A percentile compares a stretch with the other conserved stretches of the same genome.
Conservation (phyloP, 768 basidiomycete genomes). For the Cystofilobasidium capitatum region DNA sequence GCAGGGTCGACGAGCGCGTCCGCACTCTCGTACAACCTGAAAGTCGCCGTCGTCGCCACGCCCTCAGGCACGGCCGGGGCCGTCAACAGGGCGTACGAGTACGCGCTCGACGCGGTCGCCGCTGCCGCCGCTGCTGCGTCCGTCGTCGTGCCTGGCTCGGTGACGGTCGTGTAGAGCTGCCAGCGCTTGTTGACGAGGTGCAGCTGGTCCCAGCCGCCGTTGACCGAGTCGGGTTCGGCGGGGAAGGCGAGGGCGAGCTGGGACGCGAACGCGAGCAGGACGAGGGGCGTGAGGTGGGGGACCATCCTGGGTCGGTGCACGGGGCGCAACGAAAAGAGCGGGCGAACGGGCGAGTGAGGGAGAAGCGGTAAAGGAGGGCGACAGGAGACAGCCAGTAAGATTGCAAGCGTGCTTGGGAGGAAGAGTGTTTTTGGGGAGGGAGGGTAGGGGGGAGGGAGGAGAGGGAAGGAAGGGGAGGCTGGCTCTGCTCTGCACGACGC, state of each 20-base stretch:
- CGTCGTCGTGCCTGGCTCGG: not conserved
- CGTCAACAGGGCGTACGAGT: not conserved
- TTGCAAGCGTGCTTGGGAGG: too few relatives aligned
- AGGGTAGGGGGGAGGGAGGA: too few relatives aligned
- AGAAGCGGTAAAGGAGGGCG: too few relatives aligned
- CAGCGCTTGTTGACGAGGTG: conserved; percentile 4
- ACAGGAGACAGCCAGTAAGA: too few relatives aligned
- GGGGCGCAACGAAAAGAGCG: not conserved
- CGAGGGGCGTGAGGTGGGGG: not conserved
- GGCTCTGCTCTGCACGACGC: too few relatives aligned
- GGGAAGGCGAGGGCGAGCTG: not conserved
- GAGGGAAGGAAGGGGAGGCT: too few relatives aligned
- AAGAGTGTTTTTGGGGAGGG: too few relatives aligned
- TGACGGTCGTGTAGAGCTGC: conserved; percentile 23
- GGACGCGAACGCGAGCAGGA: not conserved
- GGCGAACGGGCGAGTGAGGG: not conserved
- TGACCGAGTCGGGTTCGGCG: not conserved
- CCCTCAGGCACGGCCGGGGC: not conserved
- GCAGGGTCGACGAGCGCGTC: conserved; percentile 13
- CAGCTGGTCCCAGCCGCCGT: not conserved
- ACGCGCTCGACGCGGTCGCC: not conserved
- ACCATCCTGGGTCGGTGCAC: not conserved
- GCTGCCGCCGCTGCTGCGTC: not conserved
- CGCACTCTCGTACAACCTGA: conserved; percentile 7
- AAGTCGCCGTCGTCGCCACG: not conserved